Base-by-base conservation (phyloP, 805 yeast species). In the Clavispora fructus region DNA sequence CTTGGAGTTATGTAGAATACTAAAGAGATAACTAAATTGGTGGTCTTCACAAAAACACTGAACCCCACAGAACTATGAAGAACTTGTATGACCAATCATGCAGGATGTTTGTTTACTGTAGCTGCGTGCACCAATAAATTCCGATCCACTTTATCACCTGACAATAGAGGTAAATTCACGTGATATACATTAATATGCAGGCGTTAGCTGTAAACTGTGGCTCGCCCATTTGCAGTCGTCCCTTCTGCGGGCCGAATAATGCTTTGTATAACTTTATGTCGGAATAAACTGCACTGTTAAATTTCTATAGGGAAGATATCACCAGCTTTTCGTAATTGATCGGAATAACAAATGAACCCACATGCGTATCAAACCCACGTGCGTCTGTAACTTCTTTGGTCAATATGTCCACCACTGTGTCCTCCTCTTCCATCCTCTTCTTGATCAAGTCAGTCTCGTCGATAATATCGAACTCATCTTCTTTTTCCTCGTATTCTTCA, bases 381-480 rank as follows among this genome's bases (percentile, higher is more conserved):
- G 83, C 95, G 68, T 83, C 95, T 19, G 67, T 72, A 39, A 62
- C 68, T 53, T 89, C 96, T 40, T 63, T 70, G 1, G 85, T 78
- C 4, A 78, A 51, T 4, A 90, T 82, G 62, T 90, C 96, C 26
- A 90, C 62, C 45, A 65, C 68, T 12, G 78, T 80, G 46, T 70
- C 74, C 53, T 83, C 88, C 45, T 77, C 80, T 54, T 82, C 82
- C 47, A 78, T 64, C 42, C 84, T 77, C 55, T 79, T 77, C 56
- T 78, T 80, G 49, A 78, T 78, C 50, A 80, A 73, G 42, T 77
- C 80, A 44, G 80, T 87, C 43, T 84, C 90, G 42, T 79, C 85
- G 10, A 79, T 78, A 23, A 85, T 76, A 61, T 91, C 97, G 64
- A 91, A 91, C 64, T 91, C 98, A 61, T 90, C 95, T 63, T 91